Base-by-base conservation (phyloP, 2,329 filamentous ascomycete species). In the Stachybotrys echinatus region DNA sequence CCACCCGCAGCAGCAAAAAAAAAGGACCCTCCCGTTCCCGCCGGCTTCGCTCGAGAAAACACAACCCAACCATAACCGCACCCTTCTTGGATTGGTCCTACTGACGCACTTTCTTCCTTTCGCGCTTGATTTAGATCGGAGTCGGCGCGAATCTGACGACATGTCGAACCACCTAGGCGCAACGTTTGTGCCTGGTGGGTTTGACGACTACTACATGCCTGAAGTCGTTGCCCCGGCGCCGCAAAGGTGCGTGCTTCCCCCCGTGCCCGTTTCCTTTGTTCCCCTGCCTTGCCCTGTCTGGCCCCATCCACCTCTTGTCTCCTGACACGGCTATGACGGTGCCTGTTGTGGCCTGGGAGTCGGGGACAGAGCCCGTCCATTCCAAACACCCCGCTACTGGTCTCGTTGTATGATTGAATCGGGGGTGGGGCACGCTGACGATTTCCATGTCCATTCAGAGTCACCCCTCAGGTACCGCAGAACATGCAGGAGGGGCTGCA, bases 401-500 rank as follows among this genome's bases (percentile, higher is more conserved):
- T 20, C 45, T 45, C 14, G 21, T 47, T 47, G 23, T 18, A 46
- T 21, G 2, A 14, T 34, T 34, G 27, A 34, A 34, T 10, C 27
- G 10, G 57, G 55, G 57, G 65, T 65, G 64, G 65, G 64, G 64
- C 65, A 14, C 57, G 64, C 69, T 71, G 64, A 74, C 68, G 56
- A 56, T 61, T 58, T 55, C 43, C 48, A n/a, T 20, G 2, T 56
- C 61, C 60, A 64, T 55, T 65, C 69, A 95, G 90, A 75, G 84
- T 95, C 64, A 96, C 92, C 84, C 89, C 90, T 67, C 91, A 96
- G 77, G 91, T 96, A 58, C 90, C 92, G 59, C 88, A 92, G 71
- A 92, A 96, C 72, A 96, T 99, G 83, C 91, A 96, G 74, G 87
- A 95, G 64, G 92, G 89, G 71, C 81, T 99, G 57, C 88, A 92